Base-by-base conservation (phyloP, 2,329 filamentous ascomycete species). In the Aspergillus calidoustus region DNA sequence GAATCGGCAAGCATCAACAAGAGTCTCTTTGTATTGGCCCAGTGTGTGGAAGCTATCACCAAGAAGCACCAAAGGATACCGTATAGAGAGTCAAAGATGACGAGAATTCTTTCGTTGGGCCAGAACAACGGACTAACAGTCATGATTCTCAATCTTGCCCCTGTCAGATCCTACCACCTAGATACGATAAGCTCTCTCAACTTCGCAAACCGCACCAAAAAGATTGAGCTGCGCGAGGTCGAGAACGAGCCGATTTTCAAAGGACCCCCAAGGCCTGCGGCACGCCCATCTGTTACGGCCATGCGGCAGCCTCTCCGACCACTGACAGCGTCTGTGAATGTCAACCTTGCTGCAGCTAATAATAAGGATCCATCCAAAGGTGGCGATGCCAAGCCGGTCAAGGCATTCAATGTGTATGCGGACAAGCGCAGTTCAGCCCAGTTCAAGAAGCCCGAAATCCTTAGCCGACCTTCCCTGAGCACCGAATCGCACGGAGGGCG, bases 1-100 rank as follows among this genome's bases (percentile, higher is more conserved):
- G 94, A 98, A 77, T 97, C 93, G 44, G 93, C 94, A 0, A 94
- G 92, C 72, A 98, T 98, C 82, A 98, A 98, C 84, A 98, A 97
- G 81, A 96, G 92, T 66, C 83, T 98, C 7, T 98, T 98, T 71
- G 93, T 97, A 19, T 81, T 98, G 53, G 94, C 92, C 48, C 93
- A 97, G 75, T 98, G 94, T 71, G 94, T 98, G 57, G 94, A 98
- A 74, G 94, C 94, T 59, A 98, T 98, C 73, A 91, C 90, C 71
- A 87, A 87, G 74, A 89, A 89, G 71, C 86, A 88, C 63, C 76
- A 78, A 69, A 87, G 94, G 38, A 94, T 98, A 71, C 94, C 95
- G 0, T 98, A 96, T 76, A 86, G 94, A 60, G 94, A 97, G 75
- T 95, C 91, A 57, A 97, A 98, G 82, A 97, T 98, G 94, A 98